Evolutionary conservation across 176 grass and related monocot species (phyloP), one percentile per base, ranked within the genome.

Genomic region (Musa itinerans): DNA sequence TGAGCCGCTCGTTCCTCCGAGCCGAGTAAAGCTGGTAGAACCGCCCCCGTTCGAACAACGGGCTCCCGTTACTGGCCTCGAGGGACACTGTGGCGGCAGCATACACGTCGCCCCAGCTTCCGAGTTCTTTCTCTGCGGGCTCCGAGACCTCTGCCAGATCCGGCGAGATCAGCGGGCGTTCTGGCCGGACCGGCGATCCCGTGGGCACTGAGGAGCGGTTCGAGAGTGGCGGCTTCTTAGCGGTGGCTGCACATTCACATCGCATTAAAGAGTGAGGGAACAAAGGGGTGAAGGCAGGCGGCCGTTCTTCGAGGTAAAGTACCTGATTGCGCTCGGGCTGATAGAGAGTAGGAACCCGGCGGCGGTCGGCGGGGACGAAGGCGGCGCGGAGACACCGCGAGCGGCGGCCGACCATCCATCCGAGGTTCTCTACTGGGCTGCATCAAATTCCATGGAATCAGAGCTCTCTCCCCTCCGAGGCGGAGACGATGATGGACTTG

Each of bases 11-110:
- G 25, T 99, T 83, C 66, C 95, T 83, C 57, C 88, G 81, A 2
- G 84, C 88, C 10, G 95, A 91, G 84, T 99, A 99, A 59, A 82
- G 82, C 27, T 94, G 88, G 64, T 99, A 99, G 17, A 91, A 61
- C 83, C 90, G 72, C 68, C 95, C 95, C 65, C 84, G 85, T 71
- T 91, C 86, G 65, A 99, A 99, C 51, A 94, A 19, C 65, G 90
- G 88, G 63, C 73, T 87, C 11, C 68, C 54, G 48, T 20, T 26
- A 1, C 8, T 16, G 53, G 77, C 52, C 52, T 12, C 73, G 34
- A 43, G 34, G 34, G 34, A 43, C 25, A 78, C 57, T 16, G 54
- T 66, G n/a, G 87, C 68, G 26, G 69, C 20, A 17, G 54, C 10
- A 22, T 9, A 14, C 16, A 29, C 55, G 70, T 73, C 83, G 15